Conservation (phyloP, 2,329 filamentous ascomycete genomes). For the Microcyclosporella mali region DNA sequence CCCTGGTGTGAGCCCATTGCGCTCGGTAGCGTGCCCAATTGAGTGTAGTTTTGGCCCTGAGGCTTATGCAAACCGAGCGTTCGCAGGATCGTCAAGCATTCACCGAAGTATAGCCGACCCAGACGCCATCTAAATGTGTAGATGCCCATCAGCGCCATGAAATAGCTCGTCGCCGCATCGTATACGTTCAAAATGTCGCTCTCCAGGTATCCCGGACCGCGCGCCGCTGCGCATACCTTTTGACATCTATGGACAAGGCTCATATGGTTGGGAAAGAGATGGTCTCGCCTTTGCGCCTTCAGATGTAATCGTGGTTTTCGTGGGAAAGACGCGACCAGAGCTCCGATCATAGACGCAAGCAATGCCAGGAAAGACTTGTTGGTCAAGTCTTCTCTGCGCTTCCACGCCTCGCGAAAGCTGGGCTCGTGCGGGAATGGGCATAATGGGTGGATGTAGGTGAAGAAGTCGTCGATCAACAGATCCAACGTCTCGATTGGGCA, state of each 20-base stretch:
- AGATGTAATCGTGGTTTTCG: constrained; percentile 64
- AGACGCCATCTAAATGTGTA: constrained; percentile 63
- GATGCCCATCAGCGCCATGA: constrained; percentile 59
- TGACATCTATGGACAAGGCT: constrained; percentile 66
- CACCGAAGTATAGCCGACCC: constrained; percentile 66
- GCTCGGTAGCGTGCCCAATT: constrained; percentile 32
- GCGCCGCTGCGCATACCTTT: constrained; percentile 60
- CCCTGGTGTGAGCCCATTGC: constrained; percentile 34
- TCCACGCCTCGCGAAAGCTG: constrained; percentile 65
- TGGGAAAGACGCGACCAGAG: constrained; percentile 69
- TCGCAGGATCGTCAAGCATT: constrained; percentile 62
- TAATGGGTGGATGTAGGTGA: constrained; percentile 73
- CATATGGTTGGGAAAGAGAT: constrained; percentile 62
- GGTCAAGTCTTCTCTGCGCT: constrained; percentile 58
- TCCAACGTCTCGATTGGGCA: constrained; percentile 63
- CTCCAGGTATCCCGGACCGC: constrained; percentile 55
- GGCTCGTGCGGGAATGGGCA: constrained; percentile 74
- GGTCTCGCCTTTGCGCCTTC: constrained; percentile 58
- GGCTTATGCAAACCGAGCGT: constrained; percentile 60
- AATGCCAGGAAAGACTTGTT: constrained; percentile 64
- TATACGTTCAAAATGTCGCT: constrained; percentile 50
- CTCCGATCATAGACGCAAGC: constrained; percentile 67
- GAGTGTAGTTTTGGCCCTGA: constrained; percentile 39
- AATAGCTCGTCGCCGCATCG: constrained; percentile 69
- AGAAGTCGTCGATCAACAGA: constrained; percentile 72